These are phyloP conservation scores for Leucosporidium scottii DNA, from an alignment of 768 basidiomycete species.

Conservation along the genomic window DNA sequence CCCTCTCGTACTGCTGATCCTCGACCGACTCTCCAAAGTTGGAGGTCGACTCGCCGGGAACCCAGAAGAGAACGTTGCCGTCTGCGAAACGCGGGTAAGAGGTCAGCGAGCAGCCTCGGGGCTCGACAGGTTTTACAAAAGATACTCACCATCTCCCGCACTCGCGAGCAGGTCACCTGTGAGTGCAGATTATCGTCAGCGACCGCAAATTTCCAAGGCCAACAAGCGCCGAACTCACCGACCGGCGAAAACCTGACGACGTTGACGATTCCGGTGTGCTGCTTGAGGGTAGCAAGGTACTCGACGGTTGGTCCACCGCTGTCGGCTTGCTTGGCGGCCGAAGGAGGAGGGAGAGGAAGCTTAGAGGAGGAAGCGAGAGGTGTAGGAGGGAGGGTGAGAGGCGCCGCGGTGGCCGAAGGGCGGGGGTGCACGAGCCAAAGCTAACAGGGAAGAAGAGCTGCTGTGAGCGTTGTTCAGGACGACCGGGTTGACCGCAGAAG, in stretches of 20 bases:
- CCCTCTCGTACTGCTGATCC: conserved; percentile 81
- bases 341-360: conserved; percentile 10
- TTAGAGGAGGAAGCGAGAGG: conserved; percentile 33
- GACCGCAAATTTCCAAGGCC: conserved; percentile 3
- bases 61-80: conserved; percentile 97
- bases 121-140: not conserved
- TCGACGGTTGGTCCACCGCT: conserved; percentile 70
- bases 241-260: conserved; percentile 93
- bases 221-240: conserved; percentile 49
- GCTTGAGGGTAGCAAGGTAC: conserved; percentile 84
- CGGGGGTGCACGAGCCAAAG: conserved; percentile 36
- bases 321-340: conserved; percentile 37
- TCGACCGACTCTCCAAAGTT: conserved; percentile 80
- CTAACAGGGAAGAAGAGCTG: conserved; percentile 9
- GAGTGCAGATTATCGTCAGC: not conserved
- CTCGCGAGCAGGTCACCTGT: conserved; percentile 86
- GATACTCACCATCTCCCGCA: conserved; percentile 81
- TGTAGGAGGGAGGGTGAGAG: conserved; percentile 44
- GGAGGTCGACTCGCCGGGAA: conserved; percentile 61
- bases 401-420: conserved; percentile 17
- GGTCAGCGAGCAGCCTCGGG: conserved; percentile 2
- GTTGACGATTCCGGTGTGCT: conserved; percentile 91
- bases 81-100: conserved; percentile 50
- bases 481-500: not conserved
- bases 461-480: not conserved